Evolutionary conservation across 371 early-diverging fungal genomes (phyloP), one percentile per base, ranked within the genome.

Genomic region (Sporodiniella umbellata): DNA sequence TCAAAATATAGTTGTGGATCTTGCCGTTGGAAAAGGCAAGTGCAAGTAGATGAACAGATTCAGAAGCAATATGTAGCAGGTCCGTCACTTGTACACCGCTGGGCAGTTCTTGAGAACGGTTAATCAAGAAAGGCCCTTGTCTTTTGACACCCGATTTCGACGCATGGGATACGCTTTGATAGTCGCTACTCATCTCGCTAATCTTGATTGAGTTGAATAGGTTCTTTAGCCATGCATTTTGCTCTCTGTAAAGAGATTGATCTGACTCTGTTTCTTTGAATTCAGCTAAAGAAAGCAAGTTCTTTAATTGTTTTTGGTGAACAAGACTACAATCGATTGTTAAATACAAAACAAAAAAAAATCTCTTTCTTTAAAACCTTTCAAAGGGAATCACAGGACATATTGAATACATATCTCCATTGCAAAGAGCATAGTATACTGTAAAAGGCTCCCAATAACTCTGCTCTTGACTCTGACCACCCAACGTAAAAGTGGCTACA

Each of bases 371-470:
- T 14, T 10, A 46, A n/a, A 66, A 67, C 72, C 68, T 70, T 53
- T 54, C 57, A 47, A 46, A 68, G 0, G 76, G 76, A 18, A 72
- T 45, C 1, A 76, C 68, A 12, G 76, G 76, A 35, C 76, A 72
- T 0, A 76, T 38, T 0, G 70, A 60, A 46, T 76, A 72, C 0
- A 70, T 50, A 22, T 72, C 70, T 0, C 76, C 76, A 37, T 56
- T 63, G 22, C 70, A 62, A n/a, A 70, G 56, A 15, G 64, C 61
- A 54, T 68, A 76, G 26, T 66, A 76, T 0, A 76, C 56, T 2
- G 72, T 66, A 25, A 76, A 72, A 1, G 70, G 48, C 37, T 72
- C 76, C 72, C 72, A 76, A 0, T 62, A 68, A 48, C 66, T 70
- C 6, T 33, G 43, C 10, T 63, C 53, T 28, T 68, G 45, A 40